A percentile compares a stretch with the other conserved stretches of the same genome.
These are phyloP conservation scores for Pinus taeda DNA, from an alignment of 75 land plant genomes.

Conservation along the genomic window DNA sequence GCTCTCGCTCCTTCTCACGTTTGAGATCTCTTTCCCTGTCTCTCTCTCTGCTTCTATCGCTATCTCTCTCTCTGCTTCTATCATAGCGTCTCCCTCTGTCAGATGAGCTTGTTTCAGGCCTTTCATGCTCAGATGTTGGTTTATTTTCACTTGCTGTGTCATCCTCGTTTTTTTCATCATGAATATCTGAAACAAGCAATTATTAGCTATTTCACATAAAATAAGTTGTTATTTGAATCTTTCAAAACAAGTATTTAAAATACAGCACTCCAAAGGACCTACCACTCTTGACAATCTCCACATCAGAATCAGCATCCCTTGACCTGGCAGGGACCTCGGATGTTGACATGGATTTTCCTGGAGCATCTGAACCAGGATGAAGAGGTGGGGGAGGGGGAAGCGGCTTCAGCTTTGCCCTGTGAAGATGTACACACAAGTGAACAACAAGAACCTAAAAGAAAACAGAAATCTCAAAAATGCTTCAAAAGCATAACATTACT, in stretches of 20 bases:
- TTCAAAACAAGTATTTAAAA: not conserved
- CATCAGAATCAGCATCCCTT: conserved; percentile 69
- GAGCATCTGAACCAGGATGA: conserved; percentile 33
- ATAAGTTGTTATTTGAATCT: not conserved
- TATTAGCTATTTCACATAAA: not conserved
- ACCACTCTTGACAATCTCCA: conserved; percentile 70
- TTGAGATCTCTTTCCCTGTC: conserved; percentile 75
- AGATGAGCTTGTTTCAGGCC: conserved; percentile 68
- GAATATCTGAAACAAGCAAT: conserved; percentile 42
- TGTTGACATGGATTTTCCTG: conserved; percentile 35
- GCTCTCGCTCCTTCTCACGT: conserved; percentile 83
- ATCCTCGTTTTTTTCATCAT: conserved; percentile 83
- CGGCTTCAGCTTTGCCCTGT: conserved; percentile 50
- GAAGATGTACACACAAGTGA: not conserved
- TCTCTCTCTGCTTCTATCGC: conserved; percentile 38
- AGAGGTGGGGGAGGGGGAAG: conserved; percentile 75
- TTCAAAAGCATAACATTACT: not conserved
- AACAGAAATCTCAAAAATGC: conserved; percentile 2
- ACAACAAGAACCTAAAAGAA: not conserved
- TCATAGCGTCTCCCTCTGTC: conserved; percentile 62
- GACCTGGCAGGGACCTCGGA: conserved; percentile 50
- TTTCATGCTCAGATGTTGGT: conserved; percentile 53
- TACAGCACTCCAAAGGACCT: not conserved
- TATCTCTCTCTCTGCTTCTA: conserved; percentile 49
- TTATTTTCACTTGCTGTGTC: conserved; percentile 75